A percentile compares a stretch with the other conserved stretches of the same genome.
Conservation (phyloP, 331 rosid genomes). For the Stylosanthes scabra region DNA sequence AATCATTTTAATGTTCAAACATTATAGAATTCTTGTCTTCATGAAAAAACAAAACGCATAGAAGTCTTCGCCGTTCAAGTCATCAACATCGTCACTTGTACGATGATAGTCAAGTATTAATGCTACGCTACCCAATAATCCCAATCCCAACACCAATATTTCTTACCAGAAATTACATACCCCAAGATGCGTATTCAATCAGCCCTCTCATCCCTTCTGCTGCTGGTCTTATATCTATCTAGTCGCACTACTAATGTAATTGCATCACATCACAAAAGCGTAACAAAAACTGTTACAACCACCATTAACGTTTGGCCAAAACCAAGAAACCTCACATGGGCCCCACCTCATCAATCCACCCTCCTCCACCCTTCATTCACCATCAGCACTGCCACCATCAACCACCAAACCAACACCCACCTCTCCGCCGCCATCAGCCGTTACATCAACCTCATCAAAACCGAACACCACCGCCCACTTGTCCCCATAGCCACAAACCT, state of each 20-base stretch:
- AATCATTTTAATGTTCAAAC: too few species aligned
- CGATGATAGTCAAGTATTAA: too few species aligned
- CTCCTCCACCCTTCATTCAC: constrained; percentile 68
- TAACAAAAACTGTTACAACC: neutral
- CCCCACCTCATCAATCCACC: constrained; percentile 51
- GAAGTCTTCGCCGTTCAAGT: too few species aligned
- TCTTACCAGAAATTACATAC: neutral
- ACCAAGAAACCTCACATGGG: constrained; percentile 70
- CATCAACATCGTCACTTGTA: too few species aligned
- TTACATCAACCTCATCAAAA: constrained; percentile 54
- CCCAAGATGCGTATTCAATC: neutral
- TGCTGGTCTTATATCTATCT: neutral
- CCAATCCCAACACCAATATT: too few species aligned
- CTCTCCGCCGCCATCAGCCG: constrained; percentile 65
- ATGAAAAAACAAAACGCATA: too few species aligned
- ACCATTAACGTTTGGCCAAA: constrained; percentile 75
- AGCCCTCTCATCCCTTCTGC: neutral
- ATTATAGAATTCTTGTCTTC: too few species aligned
- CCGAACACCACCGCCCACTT: constrained; percentile 70
- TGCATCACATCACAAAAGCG: neutral
- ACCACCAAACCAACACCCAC: constrained; percentile 34
- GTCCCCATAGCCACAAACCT: constrained; percentile 39
- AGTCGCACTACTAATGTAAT: neutral
- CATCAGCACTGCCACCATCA: constrained; percentile 50
- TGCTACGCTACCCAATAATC: too few species aligned